Conservation (phyloP, 2,329 filamentous ascomycete genomes). For the Coleophoma cylindrospora region DNA sequence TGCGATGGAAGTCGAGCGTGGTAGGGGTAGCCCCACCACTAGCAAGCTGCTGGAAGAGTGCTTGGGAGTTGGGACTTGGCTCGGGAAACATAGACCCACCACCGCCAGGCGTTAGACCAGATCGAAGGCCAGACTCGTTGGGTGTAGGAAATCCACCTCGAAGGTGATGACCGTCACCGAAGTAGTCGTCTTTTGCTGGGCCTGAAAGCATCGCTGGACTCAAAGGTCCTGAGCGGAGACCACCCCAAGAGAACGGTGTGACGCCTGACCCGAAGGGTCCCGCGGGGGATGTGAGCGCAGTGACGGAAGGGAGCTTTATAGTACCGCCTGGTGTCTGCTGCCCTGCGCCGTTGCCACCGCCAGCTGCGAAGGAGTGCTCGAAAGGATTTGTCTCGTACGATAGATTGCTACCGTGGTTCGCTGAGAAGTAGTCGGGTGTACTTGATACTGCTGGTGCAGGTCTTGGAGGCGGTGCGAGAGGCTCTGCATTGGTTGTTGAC, state of each 20-base stretch:
- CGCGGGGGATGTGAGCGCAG: constrained; percentile 84
- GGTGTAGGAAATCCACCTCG: constrained; percentile 87
- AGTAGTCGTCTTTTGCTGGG: constrained; percentile 75
- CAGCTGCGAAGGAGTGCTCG: constrained; percentile 81
- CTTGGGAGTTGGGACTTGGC: constrained; percentile 81
- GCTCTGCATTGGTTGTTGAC: constrained; percentile 46
- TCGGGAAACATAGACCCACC: constrained; percentile 97
- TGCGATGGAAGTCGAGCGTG: constrained; percentile 91
- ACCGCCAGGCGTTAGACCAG: constrained; percentile 88
- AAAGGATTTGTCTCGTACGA: constrained; percentile 92
- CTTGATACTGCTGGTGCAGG: constrained; percentile 49
- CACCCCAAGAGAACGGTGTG: constrained; percentile 74
- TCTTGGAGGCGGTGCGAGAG: constrained; percentile 67
- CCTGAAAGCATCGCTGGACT: constrained; percentile 97
- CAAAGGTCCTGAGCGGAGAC: constrained; percentile 83
- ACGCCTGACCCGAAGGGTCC: constrained; percentile 70
- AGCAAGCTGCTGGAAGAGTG: constrained; percentile 72
- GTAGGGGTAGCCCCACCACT: constrained; percentile 82
- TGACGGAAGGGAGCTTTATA: constrained; percentile 77
- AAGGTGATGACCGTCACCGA: constrained; percentile 72
- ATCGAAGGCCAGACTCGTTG: constrained; percentile 90
- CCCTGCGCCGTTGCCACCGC: constrained; percentile 28
- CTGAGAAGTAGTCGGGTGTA: constrained; percentile 66
- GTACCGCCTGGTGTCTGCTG: constrained; percentile 78
- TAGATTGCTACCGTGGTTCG: constrained; percentile 44